A percentile compares a stretch with the other conserved stretches of the same genome.
Conservation (phyloP, 2,329 filamentous ascomycete species). For the Diaporthe amygdali region DNA sequence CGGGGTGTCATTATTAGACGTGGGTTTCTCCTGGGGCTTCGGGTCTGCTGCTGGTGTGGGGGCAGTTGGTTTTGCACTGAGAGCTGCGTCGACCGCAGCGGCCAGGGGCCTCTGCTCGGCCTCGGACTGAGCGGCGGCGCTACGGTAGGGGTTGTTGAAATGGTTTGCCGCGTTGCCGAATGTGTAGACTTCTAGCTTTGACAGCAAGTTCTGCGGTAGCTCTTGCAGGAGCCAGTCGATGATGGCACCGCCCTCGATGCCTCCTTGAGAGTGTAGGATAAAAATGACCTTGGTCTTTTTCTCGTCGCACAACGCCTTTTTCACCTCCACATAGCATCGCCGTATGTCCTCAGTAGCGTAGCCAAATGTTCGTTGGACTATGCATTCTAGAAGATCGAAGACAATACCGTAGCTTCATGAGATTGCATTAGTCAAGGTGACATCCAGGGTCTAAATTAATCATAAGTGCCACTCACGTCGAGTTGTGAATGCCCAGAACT, state of each 20-base stretch:
- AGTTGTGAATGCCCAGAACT: conserved; percentile 76
- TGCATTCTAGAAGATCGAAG: conserved; percentile 80
- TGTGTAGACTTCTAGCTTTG: conserved; percentile 77
- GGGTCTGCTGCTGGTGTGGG: neutral
- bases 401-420: conserved; percentile 64
- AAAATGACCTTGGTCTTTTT: conserved; percentile 72
- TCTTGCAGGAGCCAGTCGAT: conserved; percentile 80
- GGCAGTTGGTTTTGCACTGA: neutral
- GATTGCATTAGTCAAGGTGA: conserved; percentile 26
- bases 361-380: conserved; percentile 75
- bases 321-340: conserved; percentile 65
- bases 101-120: conserved; percentile 41
- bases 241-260: conserved; percentile 73
- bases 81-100: conserved; percentile 38
- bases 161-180: conserved; percentile 82
- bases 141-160: conserved; percentile 76
- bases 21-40: neutral
- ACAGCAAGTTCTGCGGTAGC: conserved; percentile 66
- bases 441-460: neutral
- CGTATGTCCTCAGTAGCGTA: conserved; percentile 74
- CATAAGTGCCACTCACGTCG: conserved; percentile 50
- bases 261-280: conserved; percentile 79
- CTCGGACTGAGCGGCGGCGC: conserved; percentile 47
- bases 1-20: neutral
- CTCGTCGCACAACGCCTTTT: conserved; percentile 67